Percentiles rank a stretch among this genome's conserved stretches.
These are phyloP conservation scores for Ogataea dorogensis DNA, from an alignment of 805 yeast species.

Conservation along the genomic window DNA sequence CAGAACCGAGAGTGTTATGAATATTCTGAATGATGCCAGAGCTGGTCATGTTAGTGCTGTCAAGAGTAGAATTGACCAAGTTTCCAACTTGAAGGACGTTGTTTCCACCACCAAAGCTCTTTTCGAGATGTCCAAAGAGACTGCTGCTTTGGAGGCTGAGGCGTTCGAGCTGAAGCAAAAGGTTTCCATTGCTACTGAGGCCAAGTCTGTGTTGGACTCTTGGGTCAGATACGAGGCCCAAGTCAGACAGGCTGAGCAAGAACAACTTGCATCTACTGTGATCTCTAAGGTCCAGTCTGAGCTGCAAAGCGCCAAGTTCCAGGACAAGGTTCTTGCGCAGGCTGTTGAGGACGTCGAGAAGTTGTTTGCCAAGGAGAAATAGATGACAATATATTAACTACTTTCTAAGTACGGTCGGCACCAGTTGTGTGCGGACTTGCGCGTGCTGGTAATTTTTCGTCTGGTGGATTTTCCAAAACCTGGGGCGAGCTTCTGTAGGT, in stretches of 20 bases:
- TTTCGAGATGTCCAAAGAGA: constrained; percentile 93
- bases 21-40: constrained; percentile 84
- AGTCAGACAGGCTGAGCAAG: constrained; percentile 94
- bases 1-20: constrained; percentile 53
- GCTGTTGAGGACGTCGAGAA: constrained; percentile 90
- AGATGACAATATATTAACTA: constrained; percentile 10
- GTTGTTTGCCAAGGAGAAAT: constrained; percentile 50
- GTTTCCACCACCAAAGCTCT: constrained; percentile 87
- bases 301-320: constrained; percentile 84
- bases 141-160: constrained; percentile 93
- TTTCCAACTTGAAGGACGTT: constrained; percentile 86
- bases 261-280: constrained; percentile 82
- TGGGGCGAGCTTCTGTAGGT: constrained; percentile 45
- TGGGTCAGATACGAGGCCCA: constrained; percentile 99
- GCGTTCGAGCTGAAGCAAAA: constrained; percentile 91
- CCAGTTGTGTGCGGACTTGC: constrained; percentile 16
- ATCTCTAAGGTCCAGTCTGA: constrained; percentile 86
- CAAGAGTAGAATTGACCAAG: constrained; percentile 85
- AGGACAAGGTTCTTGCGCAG: constrained; percentile 87
- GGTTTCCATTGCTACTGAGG: constrained; percentile 83
- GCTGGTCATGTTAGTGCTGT: constrained; percentile 89
- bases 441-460: constrained; percentile 14
- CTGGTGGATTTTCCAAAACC: constrained; percentile 41
- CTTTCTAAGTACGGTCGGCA: constrained; percentile 21
- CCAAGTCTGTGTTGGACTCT: constrained; percentile 92